phyloP scores from a whole-genome alignment of 495 filamentous ascomycete genomes.

The Copromyces sp. region DNA sequence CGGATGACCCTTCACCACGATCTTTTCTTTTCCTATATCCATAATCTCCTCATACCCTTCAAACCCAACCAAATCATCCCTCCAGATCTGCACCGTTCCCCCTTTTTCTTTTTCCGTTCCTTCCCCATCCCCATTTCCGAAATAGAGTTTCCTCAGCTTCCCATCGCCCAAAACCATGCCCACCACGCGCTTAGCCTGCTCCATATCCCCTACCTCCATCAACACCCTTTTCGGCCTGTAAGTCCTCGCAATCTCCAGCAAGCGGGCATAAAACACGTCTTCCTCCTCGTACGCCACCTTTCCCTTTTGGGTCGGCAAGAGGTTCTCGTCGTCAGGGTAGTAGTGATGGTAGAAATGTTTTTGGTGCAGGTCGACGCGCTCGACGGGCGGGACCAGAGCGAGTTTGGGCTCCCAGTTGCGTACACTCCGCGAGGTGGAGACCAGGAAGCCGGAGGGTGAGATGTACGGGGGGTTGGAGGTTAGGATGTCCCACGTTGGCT shows the following conservation, averaged over 20 bases:
- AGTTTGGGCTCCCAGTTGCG: constrained; percentile 66
- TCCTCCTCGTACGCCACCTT: constrained; percentile 22
- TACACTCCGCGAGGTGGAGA: constrained; percentile 56
- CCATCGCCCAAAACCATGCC: constrained; percentile 20
- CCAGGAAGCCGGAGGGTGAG: constrained; percentile 47
- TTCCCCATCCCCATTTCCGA: background rate
- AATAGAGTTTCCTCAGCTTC: background rate
- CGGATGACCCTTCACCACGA: constrained; percentile 24
- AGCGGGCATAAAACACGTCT: constrained; percentile 49
- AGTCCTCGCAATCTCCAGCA: constrained; percentile 31
- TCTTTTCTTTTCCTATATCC: constrained; percentile 4
- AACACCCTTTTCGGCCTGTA: constrained; percentile 35
- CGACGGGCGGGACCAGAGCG: constrained; percentile 55
- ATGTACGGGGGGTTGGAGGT: constrained; percentile 91
- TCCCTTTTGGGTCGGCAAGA: background rate
- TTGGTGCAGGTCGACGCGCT: background rate
- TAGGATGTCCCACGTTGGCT: constrained; percentile 51
- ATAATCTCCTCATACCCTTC: constrained; percentile 7
- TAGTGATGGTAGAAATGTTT: constrained; percentile 18
- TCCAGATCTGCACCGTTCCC: constrained; percentile 16
- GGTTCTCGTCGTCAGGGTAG: constrained; percentile 36
- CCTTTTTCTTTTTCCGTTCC: background rate
- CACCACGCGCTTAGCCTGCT: constrained; percentile 50
- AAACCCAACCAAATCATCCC: constrained; percentile 8
- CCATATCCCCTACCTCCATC: constrained; percentile 48